Conservation (phyloP, 2,329 filamentous ascomycete genomes). For the Colletotrichum trifolii region DNA sequence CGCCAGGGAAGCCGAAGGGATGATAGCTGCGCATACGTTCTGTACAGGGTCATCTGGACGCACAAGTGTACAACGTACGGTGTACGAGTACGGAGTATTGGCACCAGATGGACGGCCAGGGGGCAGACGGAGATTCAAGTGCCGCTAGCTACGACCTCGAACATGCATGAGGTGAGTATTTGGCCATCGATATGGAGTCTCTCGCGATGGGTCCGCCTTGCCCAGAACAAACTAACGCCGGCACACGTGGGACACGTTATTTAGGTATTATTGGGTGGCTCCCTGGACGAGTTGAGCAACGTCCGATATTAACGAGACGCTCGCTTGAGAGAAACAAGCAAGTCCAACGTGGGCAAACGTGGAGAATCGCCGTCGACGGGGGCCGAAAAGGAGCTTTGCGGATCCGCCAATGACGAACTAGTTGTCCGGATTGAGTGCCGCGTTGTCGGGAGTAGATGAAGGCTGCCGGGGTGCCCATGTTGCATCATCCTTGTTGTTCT, state of each 20-base stretch:
- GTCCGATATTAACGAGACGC: background rate
- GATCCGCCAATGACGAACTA: slow-evolving; percentile 27
- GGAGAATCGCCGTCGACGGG: slow-evolving; percentile 9
- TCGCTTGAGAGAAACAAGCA: background rate
- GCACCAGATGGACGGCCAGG: slow-evolving; percentile 9
- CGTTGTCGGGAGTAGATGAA: slow-evolving; percentile 29
- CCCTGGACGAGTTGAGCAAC: background rate
- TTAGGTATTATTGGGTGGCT: background rate
- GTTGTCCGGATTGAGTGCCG: slow-evolving; percentile 27
- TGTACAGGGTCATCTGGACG: too few species aligned
- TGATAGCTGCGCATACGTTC: too few species aligned
- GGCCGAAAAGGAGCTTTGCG: slow-evolving; percentile 13
- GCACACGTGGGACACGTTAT: slow-evolving; percentile 15
- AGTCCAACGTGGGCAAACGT: background rate
- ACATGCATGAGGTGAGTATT: background rate
- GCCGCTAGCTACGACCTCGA: slow-evolving; percentile 11
- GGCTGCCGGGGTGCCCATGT: slow-evolving; percentile 25
- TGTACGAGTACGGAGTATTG: too few species aligned
- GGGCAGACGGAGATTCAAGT: slow-evolving; percentile 28
- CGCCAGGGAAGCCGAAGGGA: background rate
- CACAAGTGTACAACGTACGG: too few species aligned
- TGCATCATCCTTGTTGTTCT: slow-evolving; percentile 29
- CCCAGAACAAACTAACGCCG: slow-evolving; percentile 21
- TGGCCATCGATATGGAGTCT: slow-evolving; percentile 12
- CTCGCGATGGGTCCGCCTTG: slow-evolving; percentile 7